Conservation (phyloP, 148 eudicot species). For the Pharnaceum exiguum region DNA sequence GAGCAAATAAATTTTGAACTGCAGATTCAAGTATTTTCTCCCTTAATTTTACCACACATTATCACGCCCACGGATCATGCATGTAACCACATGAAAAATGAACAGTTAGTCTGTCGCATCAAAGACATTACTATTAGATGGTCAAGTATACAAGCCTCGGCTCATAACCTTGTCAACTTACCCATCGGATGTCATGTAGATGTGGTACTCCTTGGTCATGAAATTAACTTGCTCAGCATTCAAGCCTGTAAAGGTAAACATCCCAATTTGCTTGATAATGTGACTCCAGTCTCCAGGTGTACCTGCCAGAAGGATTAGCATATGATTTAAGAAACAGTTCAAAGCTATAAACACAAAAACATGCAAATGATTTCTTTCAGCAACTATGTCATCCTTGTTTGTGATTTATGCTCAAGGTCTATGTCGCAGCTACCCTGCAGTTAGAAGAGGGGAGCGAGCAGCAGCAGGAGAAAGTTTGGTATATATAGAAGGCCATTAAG, state of each 20-base stretch:
- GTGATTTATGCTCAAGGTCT: too few species aligned
- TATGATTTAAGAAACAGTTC: not conserved
- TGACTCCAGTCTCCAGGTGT: conserved; percentile 61
- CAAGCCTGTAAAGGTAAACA: conserved; percentile 57
- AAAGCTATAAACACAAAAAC: not conserved
- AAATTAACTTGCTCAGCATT: conserved; percentile 39
- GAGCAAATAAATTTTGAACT: too few species aligned
- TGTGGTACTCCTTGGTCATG: conserved; percentile 43
- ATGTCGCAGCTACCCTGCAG: too few species aligned
- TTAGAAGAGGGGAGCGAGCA: too few species aligned
- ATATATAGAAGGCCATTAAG: too few species aligned
- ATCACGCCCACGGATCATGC: too few species aligned
- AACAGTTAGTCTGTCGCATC: not conserved
- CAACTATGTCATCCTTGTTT: too few species aligned
- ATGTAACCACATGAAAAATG: too few species aligned
- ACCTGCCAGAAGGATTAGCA: conserved; percentile 17
- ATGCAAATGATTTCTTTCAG: too few species aligned
- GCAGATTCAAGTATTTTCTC: too few species aligned
- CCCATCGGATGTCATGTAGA: conserved; percentile 59
- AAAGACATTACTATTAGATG: not conserved
- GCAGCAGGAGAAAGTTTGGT: too few species aligned
- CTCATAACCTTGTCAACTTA: conserved; percentile 10
- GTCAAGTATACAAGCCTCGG: not conserved
- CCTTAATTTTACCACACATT: too few species aligned
- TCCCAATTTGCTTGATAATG: conserved; percentile 51